Evolutionary conservation across 768 basidiomycete genomes (phyloP), one percentile per base, ranked within the genome.

Genomic region (Auriscalpium microsporum): DNA sequence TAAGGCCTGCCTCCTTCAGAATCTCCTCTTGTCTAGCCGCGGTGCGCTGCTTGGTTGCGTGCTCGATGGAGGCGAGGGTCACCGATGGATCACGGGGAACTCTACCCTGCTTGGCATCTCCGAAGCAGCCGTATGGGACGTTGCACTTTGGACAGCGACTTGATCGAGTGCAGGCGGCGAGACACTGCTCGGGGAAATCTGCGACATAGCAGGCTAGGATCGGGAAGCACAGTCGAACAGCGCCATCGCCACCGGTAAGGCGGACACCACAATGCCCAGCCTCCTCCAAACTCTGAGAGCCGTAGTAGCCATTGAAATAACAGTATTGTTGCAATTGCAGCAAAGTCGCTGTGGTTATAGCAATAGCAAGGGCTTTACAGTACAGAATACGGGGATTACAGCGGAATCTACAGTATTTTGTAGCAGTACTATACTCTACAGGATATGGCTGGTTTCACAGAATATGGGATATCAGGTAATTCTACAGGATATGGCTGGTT

Each of bases 171-270:
- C 61, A 65, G 0, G 71, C 68, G 0, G 71, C 67, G 0, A 78
- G 68, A 13, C 71, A 64, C 53, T 79, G 77, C 55, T 79, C 75
- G 0, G 77, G 77, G 54, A 76, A 72, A 59, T 78, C 73, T 0
- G 69, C 70, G 7, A 72, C 59, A 55, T 69, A 72, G 0, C 63
- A 60, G 0, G 76, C 21, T 1, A 21, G 21, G 21, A 21, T 21
- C 1, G 21, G 21, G 21, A 21, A 21, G 21, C 21, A 21, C 74
- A 61, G 62, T 0, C 69, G 64, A 0, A 67, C 21, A 0, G 56
- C 8, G 0, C 75, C 71, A 65, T 78, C 73, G 0, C 71, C 72
- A 56, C 72, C 66, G 0, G 44, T 59, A 60, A 76, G 71, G 0
- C 59, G 45, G 0, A 75, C 62, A 0, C 76, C 75, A 0, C 63